phyloP scores from a whole-genome alignment of 331 rosid genomes.

The Cydonia oblonga region DNA sequence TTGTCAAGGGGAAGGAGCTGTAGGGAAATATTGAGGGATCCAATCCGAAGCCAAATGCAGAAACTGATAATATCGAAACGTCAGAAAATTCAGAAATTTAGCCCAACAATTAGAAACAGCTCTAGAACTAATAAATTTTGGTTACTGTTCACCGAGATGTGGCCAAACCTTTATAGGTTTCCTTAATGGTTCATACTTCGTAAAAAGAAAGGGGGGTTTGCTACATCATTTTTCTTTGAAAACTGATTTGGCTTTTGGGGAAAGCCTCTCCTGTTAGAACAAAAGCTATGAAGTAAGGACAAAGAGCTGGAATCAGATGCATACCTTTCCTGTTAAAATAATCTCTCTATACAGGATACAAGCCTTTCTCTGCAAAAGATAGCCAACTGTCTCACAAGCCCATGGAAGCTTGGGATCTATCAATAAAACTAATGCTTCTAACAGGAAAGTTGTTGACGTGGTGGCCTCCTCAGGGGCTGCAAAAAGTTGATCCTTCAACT shows the following conservation, averaged over 20 bases:
- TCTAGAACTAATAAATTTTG: background rate
- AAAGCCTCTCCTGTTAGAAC: background rate
- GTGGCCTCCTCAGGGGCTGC: constrained; percentile 37
- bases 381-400: constrained; percentile 64
- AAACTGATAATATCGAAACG: background rate
- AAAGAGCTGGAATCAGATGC: constrained; percentile 1
- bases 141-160: background rate
- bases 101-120: background rate
- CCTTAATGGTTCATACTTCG: background rate
- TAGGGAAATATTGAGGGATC: background rate
- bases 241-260: background rate
- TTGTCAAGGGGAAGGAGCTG: background rate
- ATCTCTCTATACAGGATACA: constrained; percentile 58
- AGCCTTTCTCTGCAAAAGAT: constrained; percentile 59
- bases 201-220: background rate
- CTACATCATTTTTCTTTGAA: background rate
- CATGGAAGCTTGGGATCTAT: constrained; percentile 69
- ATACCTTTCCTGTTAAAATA: constrained; percentile 68
- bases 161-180: background rate
- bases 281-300: background rate
- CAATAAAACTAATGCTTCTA: constrained; percentile 61
- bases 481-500: constrained; percentile 55
- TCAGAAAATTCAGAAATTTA: too few species aligned
- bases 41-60: background rate
- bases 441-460: constrained; percentile 38